Evolutionary conservation across 768 basidiomycete species (phyloP), one percentile per base, ranked within the genome.

Genomic region (Neoboletus subvelutipes): DNA sequence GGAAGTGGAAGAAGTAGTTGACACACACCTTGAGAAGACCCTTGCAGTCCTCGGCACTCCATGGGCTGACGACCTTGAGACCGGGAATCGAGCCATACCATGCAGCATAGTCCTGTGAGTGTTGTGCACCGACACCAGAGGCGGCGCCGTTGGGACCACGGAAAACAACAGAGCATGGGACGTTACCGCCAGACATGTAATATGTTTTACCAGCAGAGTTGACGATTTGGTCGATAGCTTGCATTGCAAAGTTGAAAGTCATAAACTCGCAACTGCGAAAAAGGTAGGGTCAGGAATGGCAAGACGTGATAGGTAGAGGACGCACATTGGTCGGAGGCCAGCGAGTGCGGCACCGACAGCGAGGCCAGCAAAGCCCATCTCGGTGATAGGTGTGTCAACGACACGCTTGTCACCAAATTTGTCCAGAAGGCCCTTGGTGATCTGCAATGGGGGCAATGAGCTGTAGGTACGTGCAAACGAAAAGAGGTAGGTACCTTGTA

Each of bases 241-340:
- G 94, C 96, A 98, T 99, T 63, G 96, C 96, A 72, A 99, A 98
- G 82, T 99, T 98, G 82, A 96, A 98, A 17, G 96, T 98, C 96
- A 98, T 98, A 80, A 98, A 99, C 80, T 98, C 96, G 83, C 95
- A 98, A 68, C 92, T 94, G 57, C 29, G 36, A 40, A 39, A 31
- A 26, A 61, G 20, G 29, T 9, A 34, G 57, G 53, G 45, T 67
- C 43, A 62, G 47, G 55, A 33, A 59, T 33, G 17, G 46, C 22
- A 46, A 45, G 24, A 50, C 3, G 42, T 9, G 55, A 47, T 33
- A 43, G 24, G 47, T 31, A 15, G 53, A 53, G 36, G 20, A 66
- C 85, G 56, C 72, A 91, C 91, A 99, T 82, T 59, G 97, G 97
- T 65, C 95, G 84, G 55, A 99, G 85, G 68, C 97, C 97, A 67